phyloP scores from a whole-genome alignment of 805 yeast species.

The Lachancea dasiensis region DNA sequence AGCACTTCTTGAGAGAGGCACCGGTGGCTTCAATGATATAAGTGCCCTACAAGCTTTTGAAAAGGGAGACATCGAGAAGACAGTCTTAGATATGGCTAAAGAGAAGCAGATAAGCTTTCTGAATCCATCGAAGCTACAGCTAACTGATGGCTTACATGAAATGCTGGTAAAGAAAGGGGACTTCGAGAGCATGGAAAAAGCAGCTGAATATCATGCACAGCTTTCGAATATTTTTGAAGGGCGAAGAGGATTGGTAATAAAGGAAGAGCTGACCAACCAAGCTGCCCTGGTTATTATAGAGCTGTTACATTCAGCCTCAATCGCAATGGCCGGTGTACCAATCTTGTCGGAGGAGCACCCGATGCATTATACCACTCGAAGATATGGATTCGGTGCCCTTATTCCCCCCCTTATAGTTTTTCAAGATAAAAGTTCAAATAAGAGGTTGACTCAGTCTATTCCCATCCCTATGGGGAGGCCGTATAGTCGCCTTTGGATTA shows the following conservation, averaged over 20 bases:
- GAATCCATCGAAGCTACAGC: conserved; percentile 38
- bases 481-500: conserved; percentile 69
- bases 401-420: conserved; percentile 58
- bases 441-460: too few relatives aligned
- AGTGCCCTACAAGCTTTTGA: conserved; percentile 36
- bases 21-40: conserved; percentile 26
- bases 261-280: conserved; percentile 51
- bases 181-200: conserved; percentile 37
- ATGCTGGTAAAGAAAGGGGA: conserved; percentile 27
- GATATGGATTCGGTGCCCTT: conserved; percentile 57
- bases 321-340: conserved; percentile 50
- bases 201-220: conserved; percentile 41
- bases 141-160: conserved; percentile 21
- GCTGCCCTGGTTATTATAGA: conserved; percentile 59
- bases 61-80: conserved; percentile 44
- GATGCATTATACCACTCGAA: conserved; percentile 68
- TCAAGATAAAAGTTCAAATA: too few relatives aligned
- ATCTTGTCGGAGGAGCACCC: conserved; percentile 42
- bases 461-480: conserved; percentile 56
- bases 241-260: conserved; percentile 49
- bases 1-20: conserved; percentile 25
- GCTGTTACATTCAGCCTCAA: conserved; percentile 38
- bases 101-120: conserved; percentile 50
- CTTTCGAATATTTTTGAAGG: conserved; percentile 38
- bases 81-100: conserved; percentile 39